phyloP scores from a whole-genome alignment of 129 eudicot species.

The Artemisia tridentata region DNA sequence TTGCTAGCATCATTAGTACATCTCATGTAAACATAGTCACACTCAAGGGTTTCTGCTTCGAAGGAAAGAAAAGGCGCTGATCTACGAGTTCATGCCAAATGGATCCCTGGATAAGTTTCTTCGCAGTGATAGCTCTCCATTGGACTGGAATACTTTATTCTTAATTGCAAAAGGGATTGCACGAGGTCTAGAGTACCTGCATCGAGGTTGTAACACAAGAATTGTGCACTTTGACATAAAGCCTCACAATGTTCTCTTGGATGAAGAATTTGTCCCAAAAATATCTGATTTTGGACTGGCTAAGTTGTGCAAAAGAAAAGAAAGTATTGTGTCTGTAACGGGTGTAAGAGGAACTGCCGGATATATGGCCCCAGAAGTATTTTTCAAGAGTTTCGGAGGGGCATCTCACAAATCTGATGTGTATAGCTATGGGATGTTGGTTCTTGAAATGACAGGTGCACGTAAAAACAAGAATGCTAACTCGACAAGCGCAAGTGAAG shows the following conservation, averaged over 20 bases:
- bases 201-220: conserved; percentile 48
- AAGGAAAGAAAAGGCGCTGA: conserved; percentile 19
- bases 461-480: not conserved
- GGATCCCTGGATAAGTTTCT: conserved; percentile 24
- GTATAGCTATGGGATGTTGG: conserved; percentile 50
- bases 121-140: not conserved
- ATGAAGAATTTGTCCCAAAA: conserved; percentile 46
- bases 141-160: conserved; percentile 10
- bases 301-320: conserved; percentile 31
- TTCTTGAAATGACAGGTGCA: conserved; percentile 38
- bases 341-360: conserved; percentile 39
- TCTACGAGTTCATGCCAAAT: conserved; percentile 24
- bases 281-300: conserved; percentile 54
- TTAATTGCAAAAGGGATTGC: conserved; percentile 39
- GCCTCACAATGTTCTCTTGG: conserved; percentile 50
- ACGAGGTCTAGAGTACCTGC: conserved; percentile 48
- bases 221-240: conserved; percentile 48
- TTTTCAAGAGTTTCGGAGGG: conserved; percentile 30
- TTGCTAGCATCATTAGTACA: conserved; percentile 29
- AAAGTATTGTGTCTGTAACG: conserved; percentile 29
- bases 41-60: conserved; percentile 22
- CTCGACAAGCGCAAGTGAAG: conserved; percentile 19
- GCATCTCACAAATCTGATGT: conserved; percentile 60
- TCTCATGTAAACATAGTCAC: conserved; percentile 31
- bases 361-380: conserved; percentile 41